Percentiles rank a stretch among this genome's conserved stretches.
phyloP scores from a whole-genome alignment of 768 basidiomycete species.

The Tricholoma hemisulphureum region DNA sequence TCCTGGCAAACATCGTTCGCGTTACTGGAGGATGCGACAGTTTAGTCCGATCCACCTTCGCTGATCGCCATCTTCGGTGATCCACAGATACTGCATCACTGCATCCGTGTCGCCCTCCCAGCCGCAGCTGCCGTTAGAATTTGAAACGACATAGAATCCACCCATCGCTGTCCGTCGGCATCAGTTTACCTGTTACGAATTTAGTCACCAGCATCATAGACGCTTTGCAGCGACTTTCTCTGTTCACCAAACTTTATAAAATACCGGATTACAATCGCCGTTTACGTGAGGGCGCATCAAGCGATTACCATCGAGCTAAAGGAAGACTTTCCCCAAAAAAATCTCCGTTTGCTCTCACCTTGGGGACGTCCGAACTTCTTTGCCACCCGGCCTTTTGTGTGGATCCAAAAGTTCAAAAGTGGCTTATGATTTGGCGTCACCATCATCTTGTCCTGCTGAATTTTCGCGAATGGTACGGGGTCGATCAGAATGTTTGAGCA shows the following conservation, averaged over 20 bases:
- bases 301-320: no score
- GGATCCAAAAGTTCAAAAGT: no score
- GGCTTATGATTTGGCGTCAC: no score
- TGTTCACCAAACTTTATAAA: not conserved
- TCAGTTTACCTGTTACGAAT: not conserved
- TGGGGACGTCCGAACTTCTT: no score
- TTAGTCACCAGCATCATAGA: not conserved
- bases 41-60: not conserved
- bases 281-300: no score
- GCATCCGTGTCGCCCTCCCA: not conserved
- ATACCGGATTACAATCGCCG: not conserved
- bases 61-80: not conserved
- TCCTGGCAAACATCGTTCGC: no score
- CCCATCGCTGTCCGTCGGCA: not conserved
- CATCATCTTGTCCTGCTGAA: not conserved
- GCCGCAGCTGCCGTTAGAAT: not conserved
- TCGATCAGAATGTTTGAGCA: not conserved
- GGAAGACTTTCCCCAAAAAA: no score
- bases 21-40: not conserved
- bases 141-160: not conserved
- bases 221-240: not conserved
- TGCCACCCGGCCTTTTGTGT: no score
- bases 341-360: not conserved
- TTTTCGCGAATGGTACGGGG: not conserved
- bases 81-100: not conserved